Evolutionary conservation across 106 monocot species (phyloP).

Genomic region (Dendrobium catenatum): DNA sequence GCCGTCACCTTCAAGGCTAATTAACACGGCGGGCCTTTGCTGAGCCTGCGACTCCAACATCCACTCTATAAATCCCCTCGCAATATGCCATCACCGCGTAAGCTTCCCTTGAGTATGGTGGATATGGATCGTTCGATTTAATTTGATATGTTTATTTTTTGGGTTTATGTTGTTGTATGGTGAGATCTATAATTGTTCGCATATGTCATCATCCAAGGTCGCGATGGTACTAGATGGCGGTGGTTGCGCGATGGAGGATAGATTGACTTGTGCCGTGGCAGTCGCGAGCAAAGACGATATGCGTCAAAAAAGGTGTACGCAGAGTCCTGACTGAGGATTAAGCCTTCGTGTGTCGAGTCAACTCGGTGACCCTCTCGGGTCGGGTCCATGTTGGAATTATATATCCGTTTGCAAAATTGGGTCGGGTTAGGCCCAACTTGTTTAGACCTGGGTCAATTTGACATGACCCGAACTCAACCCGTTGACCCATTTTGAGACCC

Average conservation of each 20-base stretch:
- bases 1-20: conserved; percentile 58
- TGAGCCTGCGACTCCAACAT: conserved; percentile 54
- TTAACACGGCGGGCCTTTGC: conserved; percentile 64
- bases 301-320: conserved; percentile 40
- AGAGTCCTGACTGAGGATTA: conserved; percentile 46
- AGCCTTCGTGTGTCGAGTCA: not conserved
- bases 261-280: not conserved
- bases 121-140: not conserved
- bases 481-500: too few species aligned
- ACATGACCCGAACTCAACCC: too few species aligned
- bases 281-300: conserved; percentile 6
- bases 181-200: not conserved
- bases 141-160: too few species aligned
- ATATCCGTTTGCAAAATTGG: too few species aligned
- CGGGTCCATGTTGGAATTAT: too few species aligned
- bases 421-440: too few species aligned
- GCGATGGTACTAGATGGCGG: conserved; percentile 40
- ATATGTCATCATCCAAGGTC: conserved; percentile 42
- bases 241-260: conserved; percentile 7
- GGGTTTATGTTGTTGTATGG: too few species aligned
- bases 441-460: too few species aligned
- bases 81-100: conserved; percentile 54
- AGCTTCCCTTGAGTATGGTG: not conserved
- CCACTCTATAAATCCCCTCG: conserved; percentile 60
- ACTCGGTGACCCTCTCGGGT: too few species aligned